These are phyloP conservation scores for Circinella minor DNA, from an alignment of 371 early-diverging fungal species.

Conservation along the genomic window DNA sequence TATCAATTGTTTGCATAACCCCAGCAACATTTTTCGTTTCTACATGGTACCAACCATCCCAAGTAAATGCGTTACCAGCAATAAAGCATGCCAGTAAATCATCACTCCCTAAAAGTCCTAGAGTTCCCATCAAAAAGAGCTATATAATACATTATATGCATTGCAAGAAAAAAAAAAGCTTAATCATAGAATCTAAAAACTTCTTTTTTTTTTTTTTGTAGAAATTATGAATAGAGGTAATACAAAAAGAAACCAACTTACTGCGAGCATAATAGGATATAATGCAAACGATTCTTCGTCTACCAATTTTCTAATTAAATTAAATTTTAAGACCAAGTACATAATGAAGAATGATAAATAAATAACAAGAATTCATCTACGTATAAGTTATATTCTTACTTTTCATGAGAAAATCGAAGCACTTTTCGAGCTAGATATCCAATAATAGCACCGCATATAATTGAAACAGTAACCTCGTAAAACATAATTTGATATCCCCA, in stretches of 20 bases:
- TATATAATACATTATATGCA: conserved; percentile 16
- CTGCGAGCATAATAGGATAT: conserved; percentile 84
- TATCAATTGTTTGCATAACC: conserved; percentile 68
- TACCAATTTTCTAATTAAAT: conserved; percentile 59
- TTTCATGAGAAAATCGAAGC: conserved; percentile 71
- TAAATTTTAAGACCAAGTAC: background rate
- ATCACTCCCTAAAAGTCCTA: conserved; percentile 79
- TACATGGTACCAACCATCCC: conserved; percentile 87
- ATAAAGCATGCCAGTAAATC: conserved; percentile 91
- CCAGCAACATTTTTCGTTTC: conserved; percentile 73
- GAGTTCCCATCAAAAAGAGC: conserved; percentile 78
- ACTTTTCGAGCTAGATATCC: conserved; percentile 76
- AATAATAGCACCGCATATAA: conserved; percentile 74
- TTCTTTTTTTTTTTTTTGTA: too few species aligned
- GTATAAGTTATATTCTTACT: conserved; percentile 20
- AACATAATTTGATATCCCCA: conserved; percentile 75
- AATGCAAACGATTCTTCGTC: conserved; percentile 90
- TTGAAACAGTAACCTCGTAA: conserved; percentile 77
- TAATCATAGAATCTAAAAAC: too few species aligned
- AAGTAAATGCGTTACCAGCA: conserved; percentile 86
- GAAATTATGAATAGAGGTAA: too few species aligned
- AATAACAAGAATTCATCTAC: too few species aligned
- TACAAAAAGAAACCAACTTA: conserved; percentile 27
- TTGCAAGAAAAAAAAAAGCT: background rate
- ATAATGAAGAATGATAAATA: background rate